Evolutionary conservation across 192 early-diverging fungal species (phyloP).

Genomic region (Diversispora epigaea): DNA sequence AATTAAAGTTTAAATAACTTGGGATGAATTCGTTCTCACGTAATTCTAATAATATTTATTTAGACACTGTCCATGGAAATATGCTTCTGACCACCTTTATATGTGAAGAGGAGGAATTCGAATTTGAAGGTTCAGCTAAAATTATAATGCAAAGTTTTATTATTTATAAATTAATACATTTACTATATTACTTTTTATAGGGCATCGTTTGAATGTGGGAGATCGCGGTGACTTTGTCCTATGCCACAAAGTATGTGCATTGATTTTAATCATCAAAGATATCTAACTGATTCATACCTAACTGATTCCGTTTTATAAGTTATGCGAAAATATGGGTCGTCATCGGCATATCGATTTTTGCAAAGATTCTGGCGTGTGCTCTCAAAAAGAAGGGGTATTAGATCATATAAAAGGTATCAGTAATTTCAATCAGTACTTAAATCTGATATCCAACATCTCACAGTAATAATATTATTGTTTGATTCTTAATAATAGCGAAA

Average conservation of each 20-base stretch:
- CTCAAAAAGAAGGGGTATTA: background rate
- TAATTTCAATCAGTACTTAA: no score
- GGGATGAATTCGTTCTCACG: background rate
- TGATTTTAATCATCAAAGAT: background rate
- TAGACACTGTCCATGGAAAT: constrained; percentile 37
- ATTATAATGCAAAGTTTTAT: background rate
- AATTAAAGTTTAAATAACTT: no score
- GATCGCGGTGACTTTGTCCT: constrained; percentile 29
- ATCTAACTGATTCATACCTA: background rate
- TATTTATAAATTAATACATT: background rate
- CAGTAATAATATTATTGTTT: no score
- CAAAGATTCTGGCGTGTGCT: background rate
- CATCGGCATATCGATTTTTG: constrained; percentile 36
- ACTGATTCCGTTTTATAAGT: no score
- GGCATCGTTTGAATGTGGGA: constrained; percentile 16
- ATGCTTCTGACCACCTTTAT: constrained; percentile 39
- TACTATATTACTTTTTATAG: background rate
- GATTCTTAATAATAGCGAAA: no score
- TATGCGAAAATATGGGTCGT: constrained; percentile 13
- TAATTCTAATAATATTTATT: background rate
- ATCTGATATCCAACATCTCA: no score
- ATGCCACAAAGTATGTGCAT: constrained; percentile 14
- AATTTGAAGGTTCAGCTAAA: constrained; percentile 27
- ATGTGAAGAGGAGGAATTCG: constrained; percentile 38
- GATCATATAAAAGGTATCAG: background rate